Conservation (phyloP, 2,329 filamentous ascomycete genomes). For the Pyricularia sp. region DNA sequence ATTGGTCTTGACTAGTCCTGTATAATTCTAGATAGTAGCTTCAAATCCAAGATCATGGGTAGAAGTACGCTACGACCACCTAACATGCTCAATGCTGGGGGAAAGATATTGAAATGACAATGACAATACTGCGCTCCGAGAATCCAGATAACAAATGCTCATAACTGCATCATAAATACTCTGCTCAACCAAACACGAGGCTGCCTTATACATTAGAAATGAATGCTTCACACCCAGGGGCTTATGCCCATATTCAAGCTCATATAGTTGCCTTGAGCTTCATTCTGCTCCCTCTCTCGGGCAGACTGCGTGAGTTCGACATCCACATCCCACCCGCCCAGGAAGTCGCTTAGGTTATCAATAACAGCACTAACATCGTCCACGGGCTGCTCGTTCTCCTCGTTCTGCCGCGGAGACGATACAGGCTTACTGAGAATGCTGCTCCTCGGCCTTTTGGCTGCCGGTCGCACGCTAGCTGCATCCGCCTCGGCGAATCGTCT, state of each 20-base stretch:
- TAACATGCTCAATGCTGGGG: not conserved
- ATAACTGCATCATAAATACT: not conserved
- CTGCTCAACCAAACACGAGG: not conserved
- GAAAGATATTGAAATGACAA: not conserved
- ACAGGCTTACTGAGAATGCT: not conserved
- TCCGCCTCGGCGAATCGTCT: constrained; percentile 36
- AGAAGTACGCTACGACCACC: not conserved
- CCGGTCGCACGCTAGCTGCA: not conserved
- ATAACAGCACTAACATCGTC: constrained; percentile 34
- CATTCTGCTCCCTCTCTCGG: not conserved
- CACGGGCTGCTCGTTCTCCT: constrained; percentile 6
- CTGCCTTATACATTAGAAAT: too few relatives aligned
- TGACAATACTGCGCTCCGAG: not conserved
- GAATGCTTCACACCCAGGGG: not conserved
- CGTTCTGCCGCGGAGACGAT: not conserved
- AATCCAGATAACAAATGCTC: not conserved
- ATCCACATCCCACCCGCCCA: constrained; percentile 25
- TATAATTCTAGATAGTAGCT: not conserved
- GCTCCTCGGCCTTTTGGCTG: not conserved
- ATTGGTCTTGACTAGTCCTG: not conserved
- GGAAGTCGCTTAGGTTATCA: constrained; percentile 30
- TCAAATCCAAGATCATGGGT: not conserved
- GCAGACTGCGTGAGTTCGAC: constrained; percentile 18
- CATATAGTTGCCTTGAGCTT: not conserved
- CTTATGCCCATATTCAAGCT: not conserved